Conservation (phyloP, 108 stramenopile genomes). For the Cyclotella sp. region DNA sequence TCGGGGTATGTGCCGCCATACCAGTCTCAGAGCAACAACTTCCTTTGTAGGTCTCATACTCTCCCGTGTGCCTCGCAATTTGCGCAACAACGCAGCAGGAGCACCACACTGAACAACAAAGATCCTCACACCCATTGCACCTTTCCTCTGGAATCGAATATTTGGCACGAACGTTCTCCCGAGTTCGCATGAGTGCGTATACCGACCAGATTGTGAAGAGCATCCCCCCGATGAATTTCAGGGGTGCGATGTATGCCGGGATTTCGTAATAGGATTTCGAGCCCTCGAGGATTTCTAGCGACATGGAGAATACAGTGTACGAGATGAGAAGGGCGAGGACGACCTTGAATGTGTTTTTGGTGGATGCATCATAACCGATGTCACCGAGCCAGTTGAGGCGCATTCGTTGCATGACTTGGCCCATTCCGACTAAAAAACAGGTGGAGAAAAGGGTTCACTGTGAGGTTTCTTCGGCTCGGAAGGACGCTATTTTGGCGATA, state of each 20-base stretch:
- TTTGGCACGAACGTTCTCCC: conserved; percentile 71
- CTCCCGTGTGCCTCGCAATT: conserved; percentile 86
- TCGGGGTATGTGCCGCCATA: conserved; percentile 67
- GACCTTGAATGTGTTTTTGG: conserved; percentile 73
- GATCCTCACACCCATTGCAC: conserved; percentile 77
- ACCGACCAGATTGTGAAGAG: conserved; percentile 74
- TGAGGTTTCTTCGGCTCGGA: background rate
- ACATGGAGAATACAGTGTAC: conserved; percentile 64
- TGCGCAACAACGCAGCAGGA: conserved; percentile 83
- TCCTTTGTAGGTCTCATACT: conserved; percentile 84
- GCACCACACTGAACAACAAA: conserved; percentile 74
- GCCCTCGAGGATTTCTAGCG: conserved; percentile 55
- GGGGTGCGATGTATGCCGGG: conserved; percentile 48
- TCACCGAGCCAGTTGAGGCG: conserved; percentile 83
- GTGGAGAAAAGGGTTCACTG: background rate
- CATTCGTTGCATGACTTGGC: conserved; percentile 85
- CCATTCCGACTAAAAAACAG: conserved; percentile 60
- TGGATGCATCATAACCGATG: conserved; percentile 48
- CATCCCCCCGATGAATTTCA: conserved; percentile 63
- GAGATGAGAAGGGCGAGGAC: conserved; percentile 58
- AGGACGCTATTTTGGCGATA: too few relatives aligned
- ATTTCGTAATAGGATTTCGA: conserved; percentile 39
- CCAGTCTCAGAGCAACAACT: conserved; percentile 72
- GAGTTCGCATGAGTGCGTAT: conserved; percentile 73
- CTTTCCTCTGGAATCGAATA: conserved; percentile 80